Percentiles rank a stretch among this genome's conserved stretches.
Conservation (phyloP, 257 asterid species). For the Solanum neorickii region DNA sequence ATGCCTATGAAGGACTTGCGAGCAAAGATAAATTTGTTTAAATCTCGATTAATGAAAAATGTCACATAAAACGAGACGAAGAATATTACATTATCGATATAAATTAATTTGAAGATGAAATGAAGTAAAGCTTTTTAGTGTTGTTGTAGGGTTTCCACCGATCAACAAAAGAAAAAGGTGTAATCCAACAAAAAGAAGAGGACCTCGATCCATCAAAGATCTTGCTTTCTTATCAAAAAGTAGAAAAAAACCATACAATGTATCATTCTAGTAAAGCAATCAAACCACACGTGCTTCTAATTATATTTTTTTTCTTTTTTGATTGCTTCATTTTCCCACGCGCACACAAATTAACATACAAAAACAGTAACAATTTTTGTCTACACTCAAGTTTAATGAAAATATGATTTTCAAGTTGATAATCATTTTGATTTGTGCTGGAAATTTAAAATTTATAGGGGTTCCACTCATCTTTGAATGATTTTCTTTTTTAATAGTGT, state of each 20-base stretch:
- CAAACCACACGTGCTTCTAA: background rate
- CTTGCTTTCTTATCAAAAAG: background rate
- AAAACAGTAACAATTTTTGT: background rate
- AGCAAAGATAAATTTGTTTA: no score
- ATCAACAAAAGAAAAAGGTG: background rate
- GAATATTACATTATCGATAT: no score
- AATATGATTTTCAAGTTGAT: background rate
- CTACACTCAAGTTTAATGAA: background rate
- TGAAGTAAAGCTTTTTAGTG: background rate
- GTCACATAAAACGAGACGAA: accelerated
- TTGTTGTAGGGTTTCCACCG: background rate
- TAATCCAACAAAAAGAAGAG: background rate
- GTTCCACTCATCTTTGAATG: background rate
- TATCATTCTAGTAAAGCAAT: background rate
- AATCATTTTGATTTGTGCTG: no score
- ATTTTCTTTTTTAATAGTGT: no score
- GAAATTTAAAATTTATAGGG: no score
- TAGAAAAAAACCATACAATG: background rate
- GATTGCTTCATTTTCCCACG: background rate
- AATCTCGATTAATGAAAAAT: no score
- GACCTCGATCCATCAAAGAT: background rate
- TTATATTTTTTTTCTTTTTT: background rate
- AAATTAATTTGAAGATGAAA: no score
- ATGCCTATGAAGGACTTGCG: accelerated
- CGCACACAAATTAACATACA: background rate